These are phyloP conservation scores for Talaromyces funiculosus DNA, from an alignment of 2,329 filamentous ascomycete species.

Conservation along the genomic window DNA sequence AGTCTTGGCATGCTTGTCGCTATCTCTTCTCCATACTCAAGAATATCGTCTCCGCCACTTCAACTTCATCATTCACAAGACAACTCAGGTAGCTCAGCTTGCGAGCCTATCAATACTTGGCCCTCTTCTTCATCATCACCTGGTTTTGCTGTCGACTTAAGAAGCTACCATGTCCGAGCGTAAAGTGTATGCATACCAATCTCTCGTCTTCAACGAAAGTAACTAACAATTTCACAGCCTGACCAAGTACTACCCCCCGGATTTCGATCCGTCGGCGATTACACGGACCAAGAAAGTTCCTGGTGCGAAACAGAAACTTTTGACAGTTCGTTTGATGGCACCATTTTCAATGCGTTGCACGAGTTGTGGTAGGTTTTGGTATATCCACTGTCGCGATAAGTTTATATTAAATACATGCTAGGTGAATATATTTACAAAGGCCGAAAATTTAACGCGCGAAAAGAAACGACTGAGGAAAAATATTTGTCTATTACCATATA, in stretches of 20 bases:
- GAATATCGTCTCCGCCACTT: background rate
- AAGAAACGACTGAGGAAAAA: slow-evolving; percentile 84
- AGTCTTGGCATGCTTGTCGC: slow-evolving; percentile 1
- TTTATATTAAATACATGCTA: slow-evolving; percentile 22
- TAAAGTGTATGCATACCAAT: slow-evolving; percentile 56
- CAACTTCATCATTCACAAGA: background rate
- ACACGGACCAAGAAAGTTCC: slow-evolving; percentile 41
- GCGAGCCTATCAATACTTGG: background rate
- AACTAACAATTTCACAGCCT: slow-evolving; percentile 8
- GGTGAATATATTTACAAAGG: slow-evolving; percentile 88
- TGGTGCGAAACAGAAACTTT: slow-evolving; percentile 42
- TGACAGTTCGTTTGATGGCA: slow-evolving; percentile 85
- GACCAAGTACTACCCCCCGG: slow-evolving; percentile 55
- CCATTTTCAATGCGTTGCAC: slow-evolving; percentile 76
- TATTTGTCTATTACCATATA: slow-evolving; percentile 86
- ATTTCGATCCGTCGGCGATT: slow-evolving; percentile 86
- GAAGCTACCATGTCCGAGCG: slow-evolving; percentile 68
- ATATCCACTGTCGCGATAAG: background rate
- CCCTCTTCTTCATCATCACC: background rate
- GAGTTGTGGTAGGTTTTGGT: slow-evolving; percentile 22
- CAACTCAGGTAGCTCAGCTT: background rate
- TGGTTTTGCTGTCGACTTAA: too few relatives aligned
- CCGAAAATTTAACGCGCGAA: slow-evolving; percentile 90
- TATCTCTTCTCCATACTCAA: background rate
- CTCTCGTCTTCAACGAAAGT: slow-evolving; percentile 24